Evolutionary conservation across 805 yeast genomes (phyloP).

Genomic region (Yamadazyma tumulicola): DNA sequence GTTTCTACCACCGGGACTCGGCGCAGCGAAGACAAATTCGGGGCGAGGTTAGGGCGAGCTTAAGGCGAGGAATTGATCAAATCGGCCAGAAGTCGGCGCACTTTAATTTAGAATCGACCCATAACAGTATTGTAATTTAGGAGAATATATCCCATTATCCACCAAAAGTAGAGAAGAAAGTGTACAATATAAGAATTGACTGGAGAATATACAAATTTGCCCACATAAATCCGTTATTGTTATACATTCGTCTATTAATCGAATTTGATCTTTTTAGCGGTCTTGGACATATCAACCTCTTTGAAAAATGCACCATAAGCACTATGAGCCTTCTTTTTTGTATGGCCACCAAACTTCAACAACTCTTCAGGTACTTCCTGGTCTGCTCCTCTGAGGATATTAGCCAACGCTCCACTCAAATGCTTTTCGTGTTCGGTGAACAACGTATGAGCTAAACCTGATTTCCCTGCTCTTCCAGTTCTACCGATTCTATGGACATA

Average conservation of each 20-base stretch:
- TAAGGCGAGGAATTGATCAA: no score
- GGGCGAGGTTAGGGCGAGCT: no score
- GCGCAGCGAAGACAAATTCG: no score
- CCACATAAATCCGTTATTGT: no score
- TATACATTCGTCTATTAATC: constrained; percentile 37
- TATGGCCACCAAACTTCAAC: constrained; percentile 94
- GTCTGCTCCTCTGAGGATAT: constrained; percentile 88
- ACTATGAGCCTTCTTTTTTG: constrained; percentile 94
- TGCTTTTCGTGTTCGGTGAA: constrained; percentile 98
- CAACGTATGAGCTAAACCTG: constrained; percentile 91
- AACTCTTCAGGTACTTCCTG: constrained; percentile 95
- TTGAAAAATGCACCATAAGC: constrained; percentile 98
- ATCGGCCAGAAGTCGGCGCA: no score
- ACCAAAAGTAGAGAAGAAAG: no score
- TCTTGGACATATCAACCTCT: constrained; percentile 79
- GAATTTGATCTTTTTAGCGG: constrained; percentile 89
- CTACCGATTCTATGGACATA: constrained; percentile 97
- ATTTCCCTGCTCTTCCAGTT: constrained; percentile 96
- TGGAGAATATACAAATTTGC: no score
- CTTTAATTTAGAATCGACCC: no score
- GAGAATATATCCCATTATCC: no score
- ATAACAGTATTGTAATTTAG: no score
- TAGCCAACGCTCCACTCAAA: constrained; percentile 88
- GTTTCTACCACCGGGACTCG: not conserved
- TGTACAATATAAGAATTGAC: no score